These are phyloP conservation scores for Arabidopsis hybrid DNA, from an alignment of 441 rosid genomes.

Conservation along the genomic window DNA sequence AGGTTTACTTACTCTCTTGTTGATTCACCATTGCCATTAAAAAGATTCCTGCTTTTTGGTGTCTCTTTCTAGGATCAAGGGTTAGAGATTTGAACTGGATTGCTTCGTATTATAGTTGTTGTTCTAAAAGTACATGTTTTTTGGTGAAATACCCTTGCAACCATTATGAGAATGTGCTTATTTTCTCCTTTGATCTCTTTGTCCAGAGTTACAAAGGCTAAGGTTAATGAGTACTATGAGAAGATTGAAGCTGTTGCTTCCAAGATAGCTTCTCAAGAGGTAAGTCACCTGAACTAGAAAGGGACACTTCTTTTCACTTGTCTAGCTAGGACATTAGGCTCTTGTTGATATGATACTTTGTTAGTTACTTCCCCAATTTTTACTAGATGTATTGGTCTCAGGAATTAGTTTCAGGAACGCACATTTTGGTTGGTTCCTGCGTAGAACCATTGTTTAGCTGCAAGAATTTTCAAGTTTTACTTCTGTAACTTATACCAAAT, in stretches of 20 bases:
- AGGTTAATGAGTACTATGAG: conserved; percentile 39
- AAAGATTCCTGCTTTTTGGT: background rate
- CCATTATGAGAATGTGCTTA: conserved; percentile 1
- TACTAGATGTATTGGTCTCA: background rate
- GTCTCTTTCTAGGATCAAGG: background rate
- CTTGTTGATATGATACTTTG: no score
- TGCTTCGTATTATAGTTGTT: background rate
- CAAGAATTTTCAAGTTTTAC: conserved; percentile 3
- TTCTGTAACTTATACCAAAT: conserved; percentile 18
- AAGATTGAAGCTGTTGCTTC: conserved; percentile 43
- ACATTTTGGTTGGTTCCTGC: background rate
- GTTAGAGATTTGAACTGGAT: background rate
- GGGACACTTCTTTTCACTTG: background rate
- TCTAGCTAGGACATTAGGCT: background rate
- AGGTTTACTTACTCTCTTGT: conserved; percentile 48
- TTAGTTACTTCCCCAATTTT: background rate
- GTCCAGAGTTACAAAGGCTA: conserved; percentile 40
- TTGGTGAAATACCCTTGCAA: background rate
- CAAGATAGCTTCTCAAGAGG: conserved; percentile 21
- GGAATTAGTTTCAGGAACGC: conserved; percentile 3
- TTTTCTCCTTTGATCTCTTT: background rate
- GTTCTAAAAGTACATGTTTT: no score
- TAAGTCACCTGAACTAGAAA: conserved; percentile 16
- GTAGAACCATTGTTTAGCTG: background rate
- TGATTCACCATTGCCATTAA: conserved; percentile 10